These are phyloP conservation scores for Axilococcus clingmanii DNA, from an alignment of 139 green algal species.

Conservation along the genomic window DNA sequence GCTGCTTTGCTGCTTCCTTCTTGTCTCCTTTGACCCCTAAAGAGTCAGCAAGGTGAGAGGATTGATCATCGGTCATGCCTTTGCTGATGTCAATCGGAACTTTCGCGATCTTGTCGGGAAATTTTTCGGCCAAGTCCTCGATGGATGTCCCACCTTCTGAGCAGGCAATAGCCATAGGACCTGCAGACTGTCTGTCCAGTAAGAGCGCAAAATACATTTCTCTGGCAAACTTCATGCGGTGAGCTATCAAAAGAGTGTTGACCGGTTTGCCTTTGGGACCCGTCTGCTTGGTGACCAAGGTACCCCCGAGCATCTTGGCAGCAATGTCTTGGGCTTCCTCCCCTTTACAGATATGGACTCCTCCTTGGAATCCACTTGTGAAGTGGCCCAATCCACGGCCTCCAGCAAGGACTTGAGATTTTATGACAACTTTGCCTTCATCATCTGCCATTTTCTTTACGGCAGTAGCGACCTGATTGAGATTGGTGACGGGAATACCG, in stretches of 20 bases:
- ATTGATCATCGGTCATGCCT: conserved; percentile 81
- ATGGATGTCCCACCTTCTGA: conserved; percentile 88
- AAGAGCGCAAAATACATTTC: conserved; percentile 99
- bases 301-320: conserved; percentile 73
- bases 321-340: conserved; percentile 59
- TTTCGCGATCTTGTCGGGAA: conserved; percentile 96
- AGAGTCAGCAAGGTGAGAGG: conserved; percentile 51
- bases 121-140: conserved; percentile 96
- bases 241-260: conserved; percentile 85
- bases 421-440: conserved; percentile 86
- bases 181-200: conserved; percentile 73
- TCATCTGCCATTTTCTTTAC: conserved; percentile 62
- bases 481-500: conserved; percentile 56
- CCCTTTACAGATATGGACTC: conserved; percentile 83
- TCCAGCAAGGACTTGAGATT: conserved; percentile 93
- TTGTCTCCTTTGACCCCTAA: conserved; percentile 64
- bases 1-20: conserved; percentile 70
- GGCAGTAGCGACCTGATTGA: conserved; percentile 65
- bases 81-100: conserved; percentile 78
- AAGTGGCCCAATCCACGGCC: conserved; percentile 90
- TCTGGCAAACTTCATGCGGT: conserved; percentile 85
- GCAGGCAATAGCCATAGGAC: conserved; percentile 80
- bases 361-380: conserved; percentile 91
- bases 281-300: conserved; percentile 86
- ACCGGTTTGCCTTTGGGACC: conserved; percentile 87